Evolutionary conservation across 2,329 filamentous ascomycete species (phyloP).

Genomic region (Alternaria atra): DNA sequence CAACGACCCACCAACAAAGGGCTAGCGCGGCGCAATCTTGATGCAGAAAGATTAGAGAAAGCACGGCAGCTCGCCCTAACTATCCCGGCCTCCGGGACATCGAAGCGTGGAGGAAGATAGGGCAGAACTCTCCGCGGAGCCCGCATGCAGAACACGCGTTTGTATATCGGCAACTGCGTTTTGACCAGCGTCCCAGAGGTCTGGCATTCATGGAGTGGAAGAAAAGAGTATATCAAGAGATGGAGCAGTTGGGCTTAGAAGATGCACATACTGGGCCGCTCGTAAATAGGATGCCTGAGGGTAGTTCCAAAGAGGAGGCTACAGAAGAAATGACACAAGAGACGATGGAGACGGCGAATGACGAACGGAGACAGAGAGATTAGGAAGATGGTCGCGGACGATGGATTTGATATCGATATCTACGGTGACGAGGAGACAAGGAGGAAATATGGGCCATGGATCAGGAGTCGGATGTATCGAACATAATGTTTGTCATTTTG

Average conservation of each 20-base stretch:
- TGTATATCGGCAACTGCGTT: neutral
- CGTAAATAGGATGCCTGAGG: neutral
- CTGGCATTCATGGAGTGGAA: neutral
- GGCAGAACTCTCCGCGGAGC: neutral
- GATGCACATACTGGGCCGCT: neutral
- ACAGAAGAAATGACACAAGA: neutral
- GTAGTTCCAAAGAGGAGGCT: neutral
- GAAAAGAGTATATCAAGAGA: neutral
- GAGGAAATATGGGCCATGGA: constrained; percentile 9
- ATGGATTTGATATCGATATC: constrained; percentile 11
- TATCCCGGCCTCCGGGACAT: neutral
- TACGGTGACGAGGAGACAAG: constrained; percentile 11
- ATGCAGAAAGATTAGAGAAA: neutral
- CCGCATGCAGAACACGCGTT: neutral
- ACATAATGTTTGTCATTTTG: neutral
- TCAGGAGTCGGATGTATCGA: constrained; percentile 3
- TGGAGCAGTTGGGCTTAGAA: neutral
- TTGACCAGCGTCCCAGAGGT: neutral
- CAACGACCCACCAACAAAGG: neutral
- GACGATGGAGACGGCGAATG: neutral
- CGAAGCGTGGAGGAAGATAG: neutral
- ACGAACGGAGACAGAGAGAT: neutral
- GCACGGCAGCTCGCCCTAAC: neutral
- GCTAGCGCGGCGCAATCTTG: neutral
- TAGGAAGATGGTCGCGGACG: neutral